These are phyloP conservation scores for Candida freyschussii DNA, from an alignment of 1,139 yeast species.

Conservation along the genomic window DNA sequence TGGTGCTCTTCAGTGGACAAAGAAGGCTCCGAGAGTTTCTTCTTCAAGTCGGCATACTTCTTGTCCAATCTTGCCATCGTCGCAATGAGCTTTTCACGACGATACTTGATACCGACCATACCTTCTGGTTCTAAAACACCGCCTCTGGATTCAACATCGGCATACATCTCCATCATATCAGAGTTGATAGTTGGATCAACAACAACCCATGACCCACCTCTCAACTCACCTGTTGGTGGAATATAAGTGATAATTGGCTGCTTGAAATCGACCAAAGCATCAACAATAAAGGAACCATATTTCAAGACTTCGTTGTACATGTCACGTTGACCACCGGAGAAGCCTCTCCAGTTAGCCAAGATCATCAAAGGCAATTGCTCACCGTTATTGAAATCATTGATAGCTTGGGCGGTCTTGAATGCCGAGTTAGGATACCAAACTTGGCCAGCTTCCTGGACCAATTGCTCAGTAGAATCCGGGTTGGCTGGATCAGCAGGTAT, in stretches of 20 bases:
- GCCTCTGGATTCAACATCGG: conserved; percentile 93
- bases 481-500: conserved; percentile 98
- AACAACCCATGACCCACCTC: conserved; percentile 99
- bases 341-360: conserved; percentile 99
- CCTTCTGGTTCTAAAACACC: conserved; percentile 99
- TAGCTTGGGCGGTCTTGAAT: conserved; percentile 97
- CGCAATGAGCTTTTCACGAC: conserved; percentile 82
- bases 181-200: conserved; percentile 96
- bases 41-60: conserved; percentile 63
- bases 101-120: conserved; percentile 96
- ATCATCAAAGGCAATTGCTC: conserved; percentile 97
- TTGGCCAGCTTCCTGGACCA: conserved; percentile 95
- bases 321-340: conserved; percentile 99
- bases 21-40: conserved; percentile 47
- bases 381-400: conserved; percentile 94
- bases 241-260: conserved; percentile 96
- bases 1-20: conserved; percentile 63
- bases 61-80: conserved; percentile 90
- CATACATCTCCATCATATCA: conserved; percentile 99
- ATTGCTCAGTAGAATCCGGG: conserved; percentile 84
- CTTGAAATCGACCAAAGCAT: conserved; percentile 90
- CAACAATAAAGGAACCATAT: conserved; percentile 94
- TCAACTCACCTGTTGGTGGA: conserved; percentile 96
- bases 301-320: conserved; percentile 98
- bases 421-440: conserved; percentile 99